phyloP scores from a whole-genome alignment of 2,329 filamentous ascomycete species.

The Sclerotinia nivalis region DNA sequence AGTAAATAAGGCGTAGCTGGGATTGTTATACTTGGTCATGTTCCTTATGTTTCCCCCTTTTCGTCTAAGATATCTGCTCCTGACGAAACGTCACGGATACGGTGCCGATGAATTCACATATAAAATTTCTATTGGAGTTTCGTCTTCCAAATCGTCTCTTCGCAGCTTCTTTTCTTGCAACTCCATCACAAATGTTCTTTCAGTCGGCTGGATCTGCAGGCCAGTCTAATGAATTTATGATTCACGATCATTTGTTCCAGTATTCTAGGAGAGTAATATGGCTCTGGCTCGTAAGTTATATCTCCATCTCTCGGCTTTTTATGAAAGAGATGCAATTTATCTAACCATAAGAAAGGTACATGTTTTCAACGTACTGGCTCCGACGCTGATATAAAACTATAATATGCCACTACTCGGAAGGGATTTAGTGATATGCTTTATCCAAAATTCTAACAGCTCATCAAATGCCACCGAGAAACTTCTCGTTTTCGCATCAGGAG shows the following conservation, averaged over 20 bases:
- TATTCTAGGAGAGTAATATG: not conserved
- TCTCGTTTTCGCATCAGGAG: not conserved
- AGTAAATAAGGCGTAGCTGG: not conserved
- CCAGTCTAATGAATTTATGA: no score
- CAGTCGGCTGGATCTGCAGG: not conserved
- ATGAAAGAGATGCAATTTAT: fast-evolving
- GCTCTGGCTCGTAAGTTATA: not conserved
- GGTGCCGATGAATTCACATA: not conserved
- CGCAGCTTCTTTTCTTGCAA: not conserved
- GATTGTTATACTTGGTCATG: not conserved
- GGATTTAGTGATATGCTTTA: slow-evolving; percentile 6
- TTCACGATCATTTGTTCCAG: not conserved
- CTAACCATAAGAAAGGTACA: not conserved
- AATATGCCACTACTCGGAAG: not conserved
- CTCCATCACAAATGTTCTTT: not conserved
- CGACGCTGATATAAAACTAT: not conserved
- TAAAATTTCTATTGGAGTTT: not conserved
- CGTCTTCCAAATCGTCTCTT: not conserved
- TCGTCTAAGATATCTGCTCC: not conserved
- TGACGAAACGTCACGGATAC: not conserved
- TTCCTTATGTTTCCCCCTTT: not conserved
- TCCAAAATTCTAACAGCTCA: slow-evolving; percentile 1
- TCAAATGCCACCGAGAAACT: slow-evolving; percentile 1
- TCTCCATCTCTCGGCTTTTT: not conserved
- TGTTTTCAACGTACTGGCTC: slow-evolving; percentile 10